phyloP scores from a whole-genome alignment of 768 basidiomycete genomes.

The Lepiota venenata region DNA sequence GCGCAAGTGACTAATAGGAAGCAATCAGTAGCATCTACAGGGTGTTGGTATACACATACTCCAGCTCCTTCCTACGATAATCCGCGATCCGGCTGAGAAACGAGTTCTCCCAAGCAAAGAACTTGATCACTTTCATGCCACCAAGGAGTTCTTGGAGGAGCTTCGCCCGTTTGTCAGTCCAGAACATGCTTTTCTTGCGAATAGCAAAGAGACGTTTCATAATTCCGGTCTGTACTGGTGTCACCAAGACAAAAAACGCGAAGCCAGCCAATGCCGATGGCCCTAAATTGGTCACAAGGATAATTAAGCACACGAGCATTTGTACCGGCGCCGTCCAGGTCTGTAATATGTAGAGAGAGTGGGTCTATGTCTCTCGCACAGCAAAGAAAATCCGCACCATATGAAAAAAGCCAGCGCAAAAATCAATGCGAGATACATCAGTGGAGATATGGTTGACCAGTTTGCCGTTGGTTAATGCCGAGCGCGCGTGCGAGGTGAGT shows the following conservation, averaged over 20 bases:
- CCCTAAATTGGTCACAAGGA: slow-evolving; percentile 74
- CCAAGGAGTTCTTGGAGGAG: slow-evolving; percentile 85
- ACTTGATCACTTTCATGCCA: slow-evolving; percentile 91
- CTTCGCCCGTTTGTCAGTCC: slow-evolving; percentile 90
- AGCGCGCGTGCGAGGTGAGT: slow-evolving; percentile 76
- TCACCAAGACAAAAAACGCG: slow-evolving; percentile 61
- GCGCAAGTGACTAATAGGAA: slow-evolving; percentile 53
- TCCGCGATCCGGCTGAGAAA: slow-evolving; percentile 72
- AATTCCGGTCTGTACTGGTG: slow-evolving; percentile 66
- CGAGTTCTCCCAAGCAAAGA: slow-evolving; percentile 85
- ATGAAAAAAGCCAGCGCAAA: slow-evolving; percentile 77
- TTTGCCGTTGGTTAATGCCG: slow-evolving; percentile 80
- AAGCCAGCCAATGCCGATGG: slow-evolving; percentile 54
- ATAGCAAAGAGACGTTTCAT: slow-evolving; percentile 73
- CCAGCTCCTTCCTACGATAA: slow-evolving; percentile 71
- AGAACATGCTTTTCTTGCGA: slow-evolving; percentile 74
- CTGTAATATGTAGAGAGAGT: slow-evolving; percentile 20
- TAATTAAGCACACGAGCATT: slow-evolving; percentile 69
- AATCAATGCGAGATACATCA: slow-evolving; percentile 90
- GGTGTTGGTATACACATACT: slow-evolving; percentile 31
- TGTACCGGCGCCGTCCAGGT: slow-evolving; percentile 77
- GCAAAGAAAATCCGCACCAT: slow-evolving; percentile 37
- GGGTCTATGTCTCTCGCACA: not conserved
- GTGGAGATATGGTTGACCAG: slow-evolving; percentile 94
- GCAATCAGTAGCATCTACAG: not conserved